These are phyloP conservation scores for Alternaria sp. DNA, from an alignment of 2,329 filamentous ascomycete genomes.

Conservation along the genomic window DNA sequence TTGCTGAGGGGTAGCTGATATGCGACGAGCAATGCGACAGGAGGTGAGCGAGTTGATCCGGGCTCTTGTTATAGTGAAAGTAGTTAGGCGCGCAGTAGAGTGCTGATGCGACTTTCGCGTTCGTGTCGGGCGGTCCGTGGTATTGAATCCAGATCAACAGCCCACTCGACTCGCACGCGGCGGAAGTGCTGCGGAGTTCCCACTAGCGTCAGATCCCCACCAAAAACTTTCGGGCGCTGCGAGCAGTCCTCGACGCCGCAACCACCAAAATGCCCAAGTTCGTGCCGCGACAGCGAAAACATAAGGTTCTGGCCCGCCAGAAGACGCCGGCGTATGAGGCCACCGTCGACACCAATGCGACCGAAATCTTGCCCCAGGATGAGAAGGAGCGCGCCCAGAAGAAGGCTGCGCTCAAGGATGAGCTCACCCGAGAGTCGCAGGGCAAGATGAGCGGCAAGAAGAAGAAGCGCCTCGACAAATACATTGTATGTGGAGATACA, in stretches of 20 bases:
- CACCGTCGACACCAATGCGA: slow-evolving; percentile 61
- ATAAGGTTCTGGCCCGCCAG: slow-evolving; percentile 69
- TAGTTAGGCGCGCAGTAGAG: neutral
- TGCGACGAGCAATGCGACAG: neutral
- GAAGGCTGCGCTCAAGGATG: slow-evolving; percentile 59
- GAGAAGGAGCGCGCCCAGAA: slow-evolving; percentile 62
- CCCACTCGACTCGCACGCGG: slow-evolving; percentile 4
- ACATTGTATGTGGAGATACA: slow-evolving; percentile 58
- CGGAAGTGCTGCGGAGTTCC: slow-evolving; percentile 24
- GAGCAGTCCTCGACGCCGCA: slow-evolving; percentile 12
- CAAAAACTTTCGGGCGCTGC: slow-evolving; percentile 43
- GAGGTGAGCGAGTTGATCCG: neutral
- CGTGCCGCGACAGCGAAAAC: slow-evolving; percentile 64
- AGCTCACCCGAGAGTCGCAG: slow-evolving; percentile 60
- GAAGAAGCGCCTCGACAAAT: slow-evolving; percentile 71
- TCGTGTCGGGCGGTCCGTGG: neutral
- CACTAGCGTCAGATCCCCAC: slow-evolving; percentile 36
- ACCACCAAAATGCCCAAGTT: slow-evolving; percentile 47
- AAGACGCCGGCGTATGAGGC: slow-evolving; percentile 51
- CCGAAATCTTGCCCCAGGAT: slow-evolving; percentile 54
- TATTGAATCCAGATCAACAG: neutral
- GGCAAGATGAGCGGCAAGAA: slow-evolving; percentile 68
- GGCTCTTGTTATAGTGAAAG: neutral
- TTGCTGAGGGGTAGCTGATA: neutral
- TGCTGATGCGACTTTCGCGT: neutral